Percentiles rank a stretch among this genome's conserved stretches.
Conservation (phyloP, 2,329 filamentous ascomycete genomes). For the Septoria petroselini region DNA sequence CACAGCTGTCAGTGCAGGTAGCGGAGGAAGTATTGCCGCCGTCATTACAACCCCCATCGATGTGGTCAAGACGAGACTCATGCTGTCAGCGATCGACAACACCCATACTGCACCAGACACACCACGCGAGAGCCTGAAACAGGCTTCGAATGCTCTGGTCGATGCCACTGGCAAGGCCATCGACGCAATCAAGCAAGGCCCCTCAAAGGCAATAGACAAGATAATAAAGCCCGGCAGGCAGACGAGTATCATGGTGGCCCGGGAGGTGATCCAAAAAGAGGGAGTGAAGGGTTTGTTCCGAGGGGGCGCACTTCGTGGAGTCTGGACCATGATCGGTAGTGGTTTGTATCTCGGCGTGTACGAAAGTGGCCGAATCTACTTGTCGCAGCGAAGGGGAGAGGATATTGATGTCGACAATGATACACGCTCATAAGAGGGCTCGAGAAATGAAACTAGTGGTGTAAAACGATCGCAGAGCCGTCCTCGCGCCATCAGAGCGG, state of each 20-base stretch:
- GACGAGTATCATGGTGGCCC: conserved; percentile 58
- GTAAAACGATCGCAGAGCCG: too few relatives aligned
- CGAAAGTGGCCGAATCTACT: conserved; percentile 66
- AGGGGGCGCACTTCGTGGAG: conserved; percentile 67
- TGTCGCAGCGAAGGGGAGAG: conserved; percentile 47
- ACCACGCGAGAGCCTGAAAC: conserved; percentile 21
- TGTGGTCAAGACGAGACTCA: conserved; percentile 85
- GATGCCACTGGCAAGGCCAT: conserved; percentile 45
- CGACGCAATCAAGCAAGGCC: conserved; percentile 32
- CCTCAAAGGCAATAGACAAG: conserved; percentile 36
- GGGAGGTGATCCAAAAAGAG: conserved; percentile 62
- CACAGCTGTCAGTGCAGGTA: conserved; percentile 69
- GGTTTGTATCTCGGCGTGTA: conserved; percentile 85
- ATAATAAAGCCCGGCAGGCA: conserved; percentile 38
- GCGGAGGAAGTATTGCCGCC: conserved; percentile 71
- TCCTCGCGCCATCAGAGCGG: too few relatives aligned
- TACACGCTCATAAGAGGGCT: conserved; percentile 10
- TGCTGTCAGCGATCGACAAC: conserved; percentile 61
- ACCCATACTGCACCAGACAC: conserved; percentile 5
- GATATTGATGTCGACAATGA: conserved; percentile 36
- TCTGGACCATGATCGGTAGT: conserved; percentile 79
- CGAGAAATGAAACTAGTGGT: too few relatives aligned
- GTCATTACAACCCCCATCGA: conserved; percentile 85
- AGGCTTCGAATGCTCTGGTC: conserved; percentile 30
- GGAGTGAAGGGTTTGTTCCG: conserved; percentile 74